Evolutionary conservation across 2,329 filamentous ascomycete species (phyloP), one percentile per base, ranked within the genome.

Genomic region (Claviceps humidiphila): DNA sequence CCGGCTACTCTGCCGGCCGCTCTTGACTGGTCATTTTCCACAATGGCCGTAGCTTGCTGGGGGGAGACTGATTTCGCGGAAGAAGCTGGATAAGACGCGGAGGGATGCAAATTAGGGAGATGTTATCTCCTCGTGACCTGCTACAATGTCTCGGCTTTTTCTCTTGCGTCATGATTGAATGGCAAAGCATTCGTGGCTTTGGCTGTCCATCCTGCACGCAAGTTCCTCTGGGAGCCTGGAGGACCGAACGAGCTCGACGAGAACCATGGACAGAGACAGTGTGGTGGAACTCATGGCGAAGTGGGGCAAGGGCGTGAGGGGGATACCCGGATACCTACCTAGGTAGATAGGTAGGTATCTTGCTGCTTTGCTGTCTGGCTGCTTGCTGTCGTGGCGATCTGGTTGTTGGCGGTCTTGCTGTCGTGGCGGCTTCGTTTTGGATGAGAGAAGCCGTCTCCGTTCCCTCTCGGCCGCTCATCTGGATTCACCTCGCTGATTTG

Each of bases 211-310:
- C n/a, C 5, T 22, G 40, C 40, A 22, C 4, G 8, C 17, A 20
- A 42, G 8, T 9, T 42, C 16, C 39, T 41, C 30, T 34, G 30
- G 30, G 30, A 34, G 30, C 9, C 30, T 34, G 9, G 30, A 34
- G 30, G 9, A 34, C 30, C 30, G 30, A 34, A 34, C 9, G 26
- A 30, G 26, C 26, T 30, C 26, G 26, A 30, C 26, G 26, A 30
- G 26, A 26, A 30, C 26, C 26, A 11, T 34, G 30, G 30, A 34
- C 14, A 41, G 44, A 47, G 45, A 47, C 45, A 47, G 44, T 46
- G 30, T n/a, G 45, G 45, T 47, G 45, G 45, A 51, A 41, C 47
- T 16, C 22, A 14, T n/a, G 41, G 52, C 51, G 49, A 49, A 51
- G 30, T 54, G 49, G 52, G 49, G 30, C 40, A 39, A 49, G 52